Percentiles rank a stretch among this genome's conserved stretches.
Evolutionary conservation across 2,329 filamentous ascomycete genomes (phyloP).

Genomic region (Coniochaeta ligniaria): DNA sequence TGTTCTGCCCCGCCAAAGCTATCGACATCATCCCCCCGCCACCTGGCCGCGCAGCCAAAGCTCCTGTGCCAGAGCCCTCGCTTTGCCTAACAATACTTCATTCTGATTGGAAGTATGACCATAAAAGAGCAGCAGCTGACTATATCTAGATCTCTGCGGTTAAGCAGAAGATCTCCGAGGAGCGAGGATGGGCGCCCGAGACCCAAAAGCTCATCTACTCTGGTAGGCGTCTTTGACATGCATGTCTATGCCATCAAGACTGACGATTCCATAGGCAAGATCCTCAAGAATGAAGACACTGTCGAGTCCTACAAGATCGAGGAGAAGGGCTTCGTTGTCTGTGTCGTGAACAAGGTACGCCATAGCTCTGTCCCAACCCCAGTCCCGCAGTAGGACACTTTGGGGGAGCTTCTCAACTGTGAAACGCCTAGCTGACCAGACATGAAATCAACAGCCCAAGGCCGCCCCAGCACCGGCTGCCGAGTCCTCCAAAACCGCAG

Average conservation of each 20-base stretch:
- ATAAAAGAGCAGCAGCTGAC: constrained; percentile 13
- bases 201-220: constrained; percentile 97
- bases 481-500: constrained; percentile 51
- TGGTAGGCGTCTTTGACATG: constrained; percentile 48
- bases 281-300: constrained; percentile 94
- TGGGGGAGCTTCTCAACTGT: not conserved
- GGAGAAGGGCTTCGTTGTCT: constrained; percentile 98
- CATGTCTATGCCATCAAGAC: not conserved
- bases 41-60: constrained; percentile 13
- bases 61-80: constrained; percentile 3
- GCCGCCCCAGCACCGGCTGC: constrained; percentile 42
- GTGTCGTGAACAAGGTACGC: constrained; percentile 91
- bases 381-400: not conserved
- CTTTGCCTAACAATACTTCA: constrained; percentile 1
- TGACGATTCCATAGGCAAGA: constrained; percentile 65
- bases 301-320: constrained; percentile 97
- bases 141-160: constrained; percentile 68
- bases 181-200: constrained; percentile 91
- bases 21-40: constrained; percentile 3
- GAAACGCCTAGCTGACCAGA: constrained; percentile 15
- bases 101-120: not conserved
- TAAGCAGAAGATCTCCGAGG: constrained; percentile 84
- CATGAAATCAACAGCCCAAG: constrained; percentile 56
- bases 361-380: not conserved
- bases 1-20: constrained; percentile 14